These are phyloP conservation scores for Sorghum bicolor DNA, from an alignment of 176 grass and related monocot genomes.

Conservation along the genomic window DNA sequence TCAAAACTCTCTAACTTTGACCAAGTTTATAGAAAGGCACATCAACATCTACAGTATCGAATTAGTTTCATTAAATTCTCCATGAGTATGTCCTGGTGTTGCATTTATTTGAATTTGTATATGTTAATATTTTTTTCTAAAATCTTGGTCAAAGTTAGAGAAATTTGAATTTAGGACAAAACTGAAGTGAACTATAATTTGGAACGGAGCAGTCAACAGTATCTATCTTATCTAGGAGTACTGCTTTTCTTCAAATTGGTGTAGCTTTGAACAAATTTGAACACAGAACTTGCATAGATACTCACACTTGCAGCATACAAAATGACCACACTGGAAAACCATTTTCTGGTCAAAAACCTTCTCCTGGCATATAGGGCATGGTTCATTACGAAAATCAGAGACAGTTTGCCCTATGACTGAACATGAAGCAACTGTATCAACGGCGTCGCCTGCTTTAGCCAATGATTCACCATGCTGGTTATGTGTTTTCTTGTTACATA, in stretches of 20 bases:
- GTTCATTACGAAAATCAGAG: slow-evolving; percentile 52
- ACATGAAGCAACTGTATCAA: slow-evolving; percentile 36
- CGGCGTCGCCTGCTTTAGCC: slow-evolving; percentile 32
- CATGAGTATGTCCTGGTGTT: background rate
- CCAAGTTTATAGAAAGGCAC: background rate
- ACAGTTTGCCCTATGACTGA: slow-evolving; percentile 31
- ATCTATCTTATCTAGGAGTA: slow-evolving; percentile 7
- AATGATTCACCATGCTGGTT: slow-evolving; percentile 26
- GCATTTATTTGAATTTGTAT: background rate
- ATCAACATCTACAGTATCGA: background rate
- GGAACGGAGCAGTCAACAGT: background rate
- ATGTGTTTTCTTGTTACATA: slow-evolving; percentile 42
- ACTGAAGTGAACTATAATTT: background rate
- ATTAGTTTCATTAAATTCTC: background rate
- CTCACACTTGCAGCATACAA: slow-evolving; percentile 95
- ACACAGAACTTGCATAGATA: slow-evolving; percentile 24
- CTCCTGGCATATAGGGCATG: slow-evolving; percentile 90
- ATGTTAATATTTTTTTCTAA: background rate
- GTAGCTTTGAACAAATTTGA: slow-evolving; percentile 29
- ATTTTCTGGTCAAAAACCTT: slow-evolving; percentile 77
- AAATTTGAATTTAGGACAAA: background rate
- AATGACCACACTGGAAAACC: slow-evolving; percentile 95
- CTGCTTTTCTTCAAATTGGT: slow-evolving; percentile 24
- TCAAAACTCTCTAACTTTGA: background rate
- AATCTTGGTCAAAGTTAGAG: background rate